A percentile compares a stretch with the other conserved stretches of the same genome.
These are phyloP conservation scores for Penicillium psychrosexuale DNA, from an alignment of 2,329 filamentous ascomycete genomes.

Conservation along the genomic window DNA sequence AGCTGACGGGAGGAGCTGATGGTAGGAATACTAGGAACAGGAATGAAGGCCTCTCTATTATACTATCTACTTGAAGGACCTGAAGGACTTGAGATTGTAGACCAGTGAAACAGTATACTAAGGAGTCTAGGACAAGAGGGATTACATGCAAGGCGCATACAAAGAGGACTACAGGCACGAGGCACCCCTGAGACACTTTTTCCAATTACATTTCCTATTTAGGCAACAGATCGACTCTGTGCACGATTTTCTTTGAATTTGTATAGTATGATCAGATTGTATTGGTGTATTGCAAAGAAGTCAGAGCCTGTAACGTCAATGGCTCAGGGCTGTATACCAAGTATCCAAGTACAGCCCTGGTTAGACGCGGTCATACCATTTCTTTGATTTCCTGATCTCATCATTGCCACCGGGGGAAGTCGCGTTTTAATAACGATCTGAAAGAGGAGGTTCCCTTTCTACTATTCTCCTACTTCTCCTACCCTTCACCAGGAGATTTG, in stretches of 20 bases:
- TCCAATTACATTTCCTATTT: slow-evolving; percentile 17
- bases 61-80: neutral
- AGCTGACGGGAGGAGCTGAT: neutral
- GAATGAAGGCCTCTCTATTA: slow-evolving; percentile 13
- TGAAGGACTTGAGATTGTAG: neutral
- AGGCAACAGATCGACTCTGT: neutral
- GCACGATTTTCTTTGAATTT: neutral
- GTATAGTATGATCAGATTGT: slow-evolving; percentile 5
- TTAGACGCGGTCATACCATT: neutral
- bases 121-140: slow-evolving; percentile 8
- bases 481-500: slow-evolving; percentile 13
- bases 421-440: slow-evolving; percentile 16
- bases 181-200: slow-evolving; percentile 18
- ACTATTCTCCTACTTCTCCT: slow-evolving; percentile 1
- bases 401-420: slow-evolving; percentile 1
- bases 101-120: slow-evolving; percentile 16
- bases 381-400: neutral
- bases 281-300: slow-evolving; percentile 1
- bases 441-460: slow-evolving; percentile 2
- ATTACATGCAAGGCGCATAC: slow-evolving; percentile 3
- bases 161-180: slow-evolving; percentile 13
- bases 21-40: neutral
- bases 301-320: slow-evolving; percentile 6
- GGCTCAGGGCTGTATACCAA: slow-evolving; percentile 1
- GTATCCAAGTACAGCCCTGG: neutral